A percentile compares a stretch with the other conserved stretches of the same genome.
These are phyloP conservation scores for Cladorrhinum sp. DNA, from an alignment of 2,329 filamentous ascomycete genomes.

Conservation along the genomic window DNA sequence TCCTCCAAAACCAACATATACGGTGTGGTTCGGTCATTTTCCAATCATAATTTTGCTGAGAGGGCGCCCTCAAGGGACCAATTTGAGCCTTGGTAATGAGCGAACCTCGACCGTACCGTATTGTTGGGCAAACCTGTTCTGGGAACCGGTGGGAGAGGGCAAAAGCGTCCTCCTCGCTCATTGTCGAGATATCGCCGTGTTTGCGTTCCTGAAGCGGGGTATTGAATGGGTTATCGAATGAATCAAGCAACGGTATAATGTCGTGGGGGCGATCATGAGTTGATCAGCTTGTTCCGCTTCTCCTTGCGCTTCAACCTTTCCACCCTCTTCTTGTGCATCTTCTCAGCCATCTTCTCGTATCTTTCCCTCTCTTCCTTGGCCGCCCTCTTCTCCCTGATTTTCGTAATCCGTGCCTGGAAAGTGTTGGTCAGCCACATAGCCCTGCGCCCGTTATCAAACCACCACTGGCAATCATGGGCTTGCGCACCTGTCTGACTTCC, in stretches of 20 bases:
- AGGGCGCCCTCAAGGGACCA: no score
- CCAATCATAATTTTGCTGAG: not conserved
- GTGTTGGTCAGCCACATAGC: constrained; percentile 13
- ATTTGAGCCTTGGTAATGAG: no score
- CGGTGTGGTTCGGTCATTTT: not conserved
- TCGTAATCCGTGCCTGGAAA: constrained; percentile 65
- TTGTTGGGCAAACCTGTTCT: not conserved
- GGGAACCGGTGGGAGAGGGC: not conserved
- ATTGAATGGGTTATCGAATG: not conserved
- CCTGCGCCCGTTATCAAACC: not conserved
- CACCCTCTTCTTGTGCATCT: constrained; percentile 95
- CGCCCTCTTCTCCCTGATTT: constrained; percentile 77
- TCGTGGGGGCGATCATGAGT: constrained; percentile 49
- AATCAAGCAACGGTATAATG: not conserved
- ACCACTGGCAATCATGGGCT: not conserved
- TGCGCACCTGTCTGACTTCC: constrained; percentile 71
- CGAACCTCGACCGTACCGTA: not conserved
- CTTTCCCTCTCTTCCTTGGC: constrained; percentile 91
- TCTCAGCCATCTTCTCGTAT: constrained; percentile 91
- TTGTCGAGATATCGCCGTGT: not conserved
- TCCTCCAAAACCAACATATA: not conserved
- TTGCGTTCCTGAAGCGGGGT: not conserved
- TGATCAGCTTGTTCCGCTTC: constrained; percentile 86
- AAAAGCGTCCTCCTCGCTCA: not conserved
- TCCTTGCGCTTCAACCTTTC: constrained; percentile 92